Evolutionary conservation across 345 rosid species (phyloP).

Genomic region (Lepidium africanum): DNA sequence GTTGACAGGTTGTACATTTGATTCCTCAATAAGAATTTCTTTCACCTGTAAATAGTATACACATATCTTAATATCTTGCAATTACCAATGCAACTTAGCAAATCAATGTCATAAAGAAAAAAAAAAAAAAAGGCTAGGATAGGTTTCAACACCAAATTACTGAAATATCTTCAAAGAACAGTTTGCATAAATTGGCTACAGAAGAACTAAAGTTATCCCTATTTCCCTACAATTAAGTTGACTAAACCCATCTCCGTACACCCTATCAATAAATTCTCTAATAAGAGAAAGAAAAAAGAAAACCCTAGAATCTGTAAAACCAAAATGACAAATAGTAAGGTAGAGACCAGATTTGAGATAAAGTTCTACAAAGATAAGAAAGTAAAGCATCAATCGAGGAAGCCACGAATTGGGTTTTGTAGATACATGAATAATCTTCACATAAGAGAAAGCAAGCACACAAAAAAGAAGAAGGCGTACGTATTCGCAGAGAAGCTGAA

Average conservation of each 20-base stretch:
- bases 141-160: not conserved
- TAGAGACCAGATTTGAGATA: slow-evolving; percentile 7
- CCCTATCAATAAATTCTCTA: not conserved
- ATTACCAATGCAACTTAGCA: not conserved
- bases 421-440: not conserved
- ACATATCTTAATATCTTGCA: not conserved
- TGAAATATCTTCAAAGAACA: not conserved
- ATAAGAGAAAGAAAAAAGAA: not conserved
- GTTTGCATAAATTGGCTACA: slow-evolving; percentile 6
- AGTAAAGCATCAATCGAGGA: not conserved
- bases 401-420: not conserved
- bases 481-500: slow-evolving; percentile 97
- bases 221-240: not conserved
- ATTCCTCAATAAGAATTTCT: slow-evolving; percentile 93
- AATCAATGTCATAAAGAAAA: not conserved
- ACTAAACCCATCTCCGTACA: not conserved
- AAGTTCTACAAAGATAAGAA: not conserved
- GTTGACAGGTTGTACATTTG: slow-evolving; percentile 99
- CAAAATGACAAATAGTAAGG: not conserved
- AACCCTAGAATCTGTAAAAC: not conserved
- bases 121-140: not conserved
- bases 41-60: slow-evolving; percentile 55
- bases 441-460: not conserved
- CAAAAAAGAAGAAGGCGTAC: slow-evolving; percentile 26
- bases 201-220: not conserved